Evolutionary conservation across 1,284 basidiomycete genomes (phyloP), one percentile per base, ranked within the genome.

Genomic region (Exsudoporus floridanus): DNA sequence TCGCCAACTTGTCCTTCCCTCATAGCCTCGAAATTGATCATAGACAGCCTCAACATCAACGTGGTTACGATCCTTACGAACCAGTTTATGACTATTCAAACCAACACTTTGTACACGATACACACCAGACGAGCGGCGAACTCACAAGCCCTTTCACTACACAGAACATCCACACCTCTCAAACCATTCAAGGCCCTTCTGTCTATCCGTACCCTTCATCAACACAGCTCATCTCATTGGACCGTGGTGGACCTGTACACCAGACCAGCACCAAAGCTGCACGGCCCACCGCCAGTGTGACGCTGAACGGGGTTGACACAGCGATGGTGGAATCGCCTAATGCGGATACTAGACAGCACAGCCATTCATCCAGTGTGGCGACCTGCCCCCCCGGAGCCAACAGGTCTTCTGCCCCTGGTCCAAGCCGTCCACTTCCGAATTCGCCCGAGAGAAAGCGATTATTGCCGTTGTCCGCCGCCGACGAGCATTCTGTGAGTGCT

Each of bases 361-460:
- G 64, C 66, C 62, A 60, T 46, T 27, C 36, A 13, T 31, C 47
- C 35, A 43, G 54, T 63, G 64, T 68, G 52, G 55, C 37, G 10
- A 42, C 21, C 38, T 33, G 51, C 5, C 18, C 39, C 4, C 28
- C 58, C n/a, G n/a, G n/a, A n/a, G n/a, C n/a, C 43, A 54, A 44
- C 28, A 53, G 59, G 34, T 23, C 8, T 31, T 41, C 45, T 19
- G 5, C 23, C 18, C 14, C 58, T 36, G 41, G 51, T 5, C 50
- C 64, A 6, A 63, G 54, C 41, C 55, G 39, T 27, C 41, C 19
- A 7, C 14, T 27, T 1, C 59, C 63, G 49, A 45, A 33, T 5
- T 67, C 60, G 12, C 64, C 64, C 45, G 60, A 61, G 14, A 59
- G 50, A 28, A 64, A 52, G 43, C 61, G 66, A 18, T 14, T 44